Evolutionary conservation across 805 yeast genomes (phyloP).

Genomic region (Candida corydali): DNA sequence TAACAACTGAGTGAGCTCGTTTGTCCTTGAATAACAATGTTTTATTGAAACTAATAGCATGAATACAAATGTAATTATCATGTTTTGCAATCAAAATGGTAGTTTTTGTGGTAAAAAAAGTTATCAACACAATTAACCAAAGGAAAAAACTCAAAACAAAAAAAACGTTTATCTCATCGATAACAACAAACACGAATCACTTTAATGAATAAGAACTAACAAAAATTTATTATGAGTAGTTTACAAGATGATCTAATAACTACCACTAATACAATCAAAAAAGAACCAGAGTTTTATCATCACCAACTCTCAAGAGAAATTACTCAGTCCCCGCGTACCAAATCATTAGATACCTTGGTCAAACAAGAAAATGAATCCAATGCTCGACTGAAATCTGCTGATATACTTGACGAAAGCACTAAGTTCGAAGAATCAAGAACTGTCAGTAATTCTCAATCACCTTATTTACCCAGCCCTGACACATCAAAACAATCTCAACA

Average conservation of each 20-base stretch:
- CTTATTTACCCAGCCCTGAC: slow-evolving; percentile 4
- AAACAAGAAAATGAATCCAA: slow-evolving; percentile 1
- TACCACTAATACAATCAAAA: neutral
- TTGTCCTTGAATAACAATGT: neutral
- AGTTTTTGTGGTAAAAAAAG: neutral
- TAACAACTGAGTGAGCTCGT: neutral
- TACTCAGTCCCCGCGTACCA: slow-evolving; percentile 4
- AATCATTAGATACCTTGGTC: neutral
- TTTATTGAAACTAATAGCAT: neutral
- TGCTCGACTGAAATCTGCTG: neutral
- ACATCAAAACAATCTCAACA: slow-evolving; percentile 1
- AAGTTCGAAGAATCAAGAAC: slow-evolving; percentile 7
- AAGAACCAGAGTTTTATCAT: slow-evolving; percentile 4
- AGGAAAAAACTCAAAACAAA: slow-evolving; percentile 6
- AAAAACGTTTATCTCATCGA: slow-evolving; percentile 10
- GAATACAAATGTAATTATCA: neutral
- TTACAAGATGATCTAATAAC: slow-evolving; percentile 9
- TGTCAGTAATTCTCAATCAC: slow-evolving; percentile 15
- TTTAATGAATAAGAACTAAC: slow-evolving; percentile 1
- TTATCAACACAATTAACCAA: slow-evolving; percentile 3
- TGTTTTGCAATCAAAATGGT: neutral
- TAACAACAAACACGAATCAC: neutral
- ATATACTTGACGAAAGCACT: too few relatives aligned
- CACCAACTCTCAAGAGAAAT: neutral
- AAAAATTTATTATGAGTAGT: slow-evolving; percentile 8